These are phyloP conservation scores for Saccharomycopsis crataegensis DNA, from an alignment of 1,139 yeast genomes.

Conservation along the genomic window DNA sequence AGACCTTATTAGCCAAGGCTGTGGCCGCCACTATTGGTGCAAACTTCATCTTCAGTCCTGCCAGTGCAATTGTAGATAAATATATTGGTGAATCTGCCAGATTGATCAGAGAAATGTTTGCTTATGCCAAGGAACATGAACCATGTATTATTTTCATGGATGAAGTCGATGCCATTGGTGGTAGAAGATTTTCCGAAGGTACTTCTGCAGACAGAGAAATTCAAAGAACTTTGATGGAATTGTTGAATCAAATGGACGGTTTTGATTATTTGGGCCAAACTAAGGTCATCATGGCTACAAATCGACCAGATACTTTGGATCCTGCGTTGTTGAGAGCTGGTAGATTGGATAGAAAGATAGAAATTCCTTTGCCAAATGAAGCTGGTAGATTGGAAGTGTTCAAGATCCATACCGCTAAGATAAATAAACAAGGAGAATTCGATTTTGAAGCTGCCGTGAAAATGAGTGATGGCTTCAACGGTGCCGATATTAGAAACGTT, in stretches of 20 bases:
- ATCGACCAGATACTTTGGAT: conserved; percentile 96
- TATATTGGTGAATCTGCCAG: conserved; percentile 98
- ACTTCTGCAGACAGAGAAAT: conserved; percentile 98
- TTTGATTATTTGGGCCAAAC: conserved; percentile 96
- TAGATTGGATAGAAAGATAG: conserved; percentile 94
- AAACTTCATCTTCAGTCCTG: conserved; percentile 94
- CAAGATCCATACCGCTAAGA: conserved; percentile 85
- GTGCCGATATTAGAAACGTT: conserved; percentile 97
- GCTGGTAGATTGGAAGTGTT: conserved; percentile 92
- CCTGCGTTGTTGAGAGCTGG: conserved; percentile 99
- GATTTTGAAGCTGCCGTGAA: conserved; percentile 96
- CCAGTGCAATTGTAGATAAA: conserved; percentile 96
- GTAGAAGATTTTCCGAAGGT: conserved; percentile 96
- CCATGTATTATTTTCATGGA: conserved; percentile 99
- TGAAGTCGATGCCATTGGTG: conserved; percentile 99
- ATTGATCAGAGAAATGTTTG: conserved; percentile 96
- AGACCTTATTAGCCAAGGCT: conserved; percentile 91
- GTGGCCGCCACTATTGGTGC: conserved; percentile 99
- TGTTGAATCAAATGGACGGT: conserved; percentile 98
- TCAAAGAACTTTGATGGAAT: conserved; percentile 97
- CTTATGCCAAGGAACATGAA: conserved; percentile 96
- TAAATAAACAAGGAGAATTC: conserved; percentile 88
- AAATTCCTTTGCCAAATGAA: conserved; percentile 94
- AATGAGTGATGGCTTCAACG: conserved; percentile 98
- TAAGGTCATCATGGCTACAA: conserved; percentile 98